Percentiles rank a stretch among this genome's conserved stretches.
Evolutionary conservation across 345 rosid genomes (phyloP).

Genomic region (Salix koriyanagi): DNA sequence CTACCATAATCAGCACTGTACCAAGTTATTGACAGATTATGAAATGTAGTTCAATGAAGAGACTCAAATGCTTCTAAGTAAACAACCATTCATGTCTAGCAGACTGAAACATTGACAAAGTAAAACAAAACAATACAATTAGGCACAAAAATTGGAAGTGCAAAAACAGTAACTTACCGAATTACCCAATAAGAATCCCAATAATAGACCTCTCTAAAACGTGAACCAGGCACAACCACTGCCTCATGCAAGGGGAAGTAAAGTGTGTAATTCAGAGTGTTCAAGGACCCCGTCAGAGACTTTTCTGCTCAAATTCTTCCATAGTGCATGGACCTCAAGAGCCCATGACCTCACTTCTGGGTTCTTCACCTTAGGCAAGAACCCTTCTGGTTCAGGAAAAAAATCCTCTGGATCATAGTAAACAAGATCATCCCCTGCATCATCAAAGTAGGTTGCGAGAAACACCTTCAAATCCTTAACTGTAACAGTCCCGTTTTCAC

Average conservation of each 20-base stretch:
- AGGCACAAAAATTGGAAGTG: background rate
- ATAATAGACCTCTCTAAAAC: slow-evolving; percentile 80
- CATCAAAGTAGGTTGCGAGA: slow-evolving; percentile 34
- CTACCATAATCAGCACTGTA: too few species aligned
- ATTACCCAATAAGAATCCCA: slow-evolving; percentile 98
- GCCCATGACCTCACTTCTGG: slow-evolving; percentile 71
- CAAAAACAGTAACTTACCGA: slow-evolving; percentile 36
- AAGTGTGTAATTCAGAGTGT: slow-evolving; percentile 60
- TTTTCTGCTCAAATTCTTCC: slow-evolving; percentile 66
- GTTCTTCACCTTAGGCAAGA: slow-evolving; percentile 70
- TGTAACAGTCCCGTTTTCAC: slow-evolving; percentile 27
- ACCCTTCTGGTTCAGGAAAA: slow-evolving; percentile 53
- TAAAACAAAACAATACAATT: background rate
- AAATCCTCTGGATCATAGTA: slow-evolving; percentile 55
- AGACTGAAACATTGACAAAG: background rate
- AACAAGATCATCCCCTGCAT: slow-evolving; percentile 57
- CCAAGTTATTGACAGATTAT: too few species aligned
- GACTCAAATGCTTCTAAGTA: too few species aligned
- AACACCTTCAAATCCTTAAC: slow-evolving; percentile 19
- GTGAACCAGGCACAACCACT: slow-evolving; percentile 73
- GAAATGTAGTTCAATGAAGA: too few species aligned
- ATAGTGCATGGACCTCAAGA: slow-evolving; percentile 60
- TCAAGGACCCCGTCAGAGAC: slow-evolving; percentile 48
- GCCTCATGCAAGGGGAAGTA: slow-evolving; percentile 69
- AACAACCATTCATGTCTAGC: background rate